phyloP scores from a whole-genome alignment of 768 basidiomycete genomes.

The Leccinum subtestaceum region DNA sequence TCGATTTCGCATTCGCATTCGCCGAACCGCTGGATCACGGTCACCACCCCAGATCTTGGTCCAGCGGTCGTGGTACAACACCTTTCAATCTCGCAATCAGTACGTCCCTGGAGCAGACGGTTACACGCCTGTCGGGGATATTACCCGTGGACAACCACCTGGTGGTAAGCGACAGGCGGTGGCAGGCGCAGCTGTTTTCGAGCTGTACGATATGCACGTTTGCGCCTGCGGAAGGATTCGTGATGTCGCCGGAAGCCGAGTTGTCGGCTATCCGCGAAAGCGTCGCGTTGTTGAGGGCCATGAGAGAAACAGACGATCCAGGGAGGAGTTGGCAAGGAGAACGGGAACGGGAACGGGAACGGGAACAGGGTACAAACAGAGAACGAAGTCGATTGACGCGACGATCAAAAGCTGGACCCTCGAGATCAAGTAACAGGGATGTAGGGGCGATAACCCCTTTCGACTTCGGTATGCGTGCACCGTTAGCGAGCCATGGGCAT shows the following conservation, averaged over 20 bases:
- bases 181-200: conserved; percentile 60
- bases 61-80: conserved; percentile 24
- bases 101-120: conserved; percentile 43
- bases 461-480: neutral
- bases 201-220: conserved; percentile 60
- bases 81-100: conserved; percentile 51
- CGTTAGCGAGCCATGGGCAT: neutral
- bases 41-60: neutral
- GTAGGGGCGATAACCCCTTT: neutral
- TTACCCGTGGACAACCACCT: conserved; percentile 45
- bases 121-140: conserved; percentile 44
- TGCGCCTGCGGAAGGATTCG: conserved; percentile 30
- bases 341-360: neutral
- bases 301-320: conserved; percentile 37
- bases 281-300: conserved; percentile 41
- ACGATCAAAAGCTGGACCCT: neutral
- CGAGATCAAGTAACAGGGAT: conserved; percentile 1
- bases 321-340: conserved; percentile 15
- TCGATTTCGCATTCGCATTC: conserved; percentile 58
- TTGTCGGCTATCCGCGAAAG: conserved; percentile 44
- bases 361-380: neutral
- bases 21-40: conserved; percentile 40
- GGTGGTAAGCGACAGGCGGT: conserved; percentile 45
- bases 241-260: conserved; percentile 17
- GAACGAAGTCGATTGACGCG: neutral